Conservation (phyloP, 2,329 filamentous ascomycete genomes). For the Monilinia vaccinii-corymbosi region DNA sequence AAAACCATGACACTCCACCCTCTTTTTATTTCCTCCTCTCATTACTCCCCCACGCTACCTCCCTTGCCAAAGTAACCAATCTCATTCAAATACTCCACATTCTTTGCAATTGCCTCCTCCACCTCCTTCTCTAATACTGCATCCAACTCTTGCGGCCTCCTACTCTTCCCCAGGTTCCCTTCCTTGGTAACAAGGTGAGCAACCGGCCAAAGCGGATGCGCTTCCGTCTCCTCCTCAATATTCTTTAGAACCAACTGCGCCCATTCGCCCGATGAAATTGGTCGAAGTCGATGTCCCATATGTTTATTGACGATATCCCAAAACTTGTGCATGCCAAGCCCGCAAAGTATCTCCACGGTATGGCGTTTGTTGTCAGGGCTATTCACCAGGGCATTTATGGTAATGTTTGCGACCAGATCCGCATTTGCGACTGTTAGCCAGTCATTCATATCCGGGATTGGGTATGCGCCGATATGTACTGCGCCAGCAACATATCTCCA, state of each 20-base stretch:
- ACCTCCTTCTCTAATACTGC: neutral
- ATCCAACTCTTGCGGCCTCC: neutral
- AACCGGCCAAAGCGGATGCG: neutral
- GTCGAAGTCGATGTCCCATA: neutral
- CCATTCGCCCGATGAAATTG: neutral
- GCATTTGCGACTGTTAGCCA: conserved; percentile 5
- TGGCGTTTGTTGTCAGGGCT: neutral
- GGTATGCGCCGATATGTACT: conserved; percentile 11
- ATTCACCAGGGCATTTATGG: neutral
- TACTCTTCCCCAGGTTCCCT: neutral
- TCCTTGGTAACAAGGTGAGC: conserved; percentile 1
- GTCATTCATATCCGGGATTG: neutral
- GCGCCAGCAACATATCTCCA: conserved; percentile 19
- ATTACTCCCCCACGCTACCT: neutral
- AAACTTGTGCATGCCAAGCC: neutral
- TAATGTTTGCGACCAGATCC: neutral
- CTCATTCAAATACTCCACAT: conserved; percentile 3
- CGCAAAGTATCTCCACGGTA: neutral
- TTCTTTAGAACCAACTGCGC: neutral
- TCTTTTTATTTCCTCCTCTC: no score
- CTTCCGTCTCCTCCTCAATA: neutral
- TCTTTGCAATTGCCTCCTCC: neutral
- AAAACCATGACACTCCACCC: neutral
- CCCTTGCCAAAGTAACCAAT: neutral
- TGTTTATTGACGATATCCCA: neutral